Evolutionary conservation across 2,329 filamentous ascomycete species (phyloP).

Genomic region (Parafenestella ontariensis): DNA sequence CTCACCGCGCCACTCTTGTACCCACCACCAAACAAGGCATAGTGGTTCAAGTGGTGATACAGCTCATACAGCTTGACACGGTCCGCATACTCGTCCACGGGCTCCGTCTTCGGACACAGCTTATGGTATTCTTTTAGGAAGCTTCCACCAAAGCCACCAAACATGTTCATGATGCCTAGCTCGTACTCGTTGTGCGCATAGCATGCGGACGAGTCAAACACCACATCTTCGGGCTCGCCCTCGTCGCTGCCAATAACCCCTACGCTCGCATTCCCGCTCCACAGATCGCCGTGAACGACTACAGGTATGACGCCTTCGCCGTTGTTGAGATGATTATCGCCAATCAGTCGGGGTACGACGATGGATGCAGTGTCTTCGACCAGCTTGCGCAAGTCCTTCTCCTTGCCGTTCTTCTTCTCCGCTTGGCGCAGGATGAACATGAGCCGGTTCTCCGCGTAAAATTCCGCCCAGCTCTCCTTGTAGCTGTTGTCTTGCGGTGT

Average conservation of each 20-base stretch:
- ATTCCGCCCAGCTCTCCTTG: conserved; percentile 78
- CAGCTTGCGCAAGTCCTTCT: conserved; percentile 66
- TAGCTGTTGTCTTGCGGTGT: conserved; percentile 82
- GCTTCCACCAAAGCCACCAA: conserved; percentile 77
- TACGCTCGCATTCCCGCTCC: conserved; percentile 81
- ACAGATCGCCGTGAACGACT: conserved; percentile 89
- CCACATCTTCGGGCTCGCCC: conserved; percentile 76
- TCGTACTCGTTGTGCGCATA: conserved; percentile 93
- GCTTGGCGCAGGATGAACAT: conserved; percentile 67
- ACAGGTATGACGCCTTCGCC: conserved; percentile 73
- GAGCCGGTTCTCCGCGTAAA: conserved; percentile 80
- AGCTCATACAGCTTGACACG: conserved; percentile 81
- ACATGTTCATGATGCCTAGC: conserved; percentile 94
- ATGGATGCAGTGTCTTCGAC: conserved; percentile 68
- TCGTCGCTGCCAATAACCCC: conserved; percentile 64
- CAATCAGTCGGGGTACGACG: conserved; percentile 80
- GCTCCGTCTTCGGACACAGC: conserved; percentile 80
- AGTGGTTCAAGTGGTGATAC: conserved; percentile 92
- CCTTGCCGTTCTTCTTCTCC: conserved; percentile 67
- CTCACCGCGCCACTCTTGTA: conserved; percentile 78
- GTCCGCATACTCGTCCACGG: conserved; percentile 83
- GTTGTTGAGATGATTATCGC: conserved; percentile 68
- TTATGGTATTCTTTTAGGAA: conserved; percentile 82
- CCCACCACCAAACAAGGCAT: conserved; percentile 80
- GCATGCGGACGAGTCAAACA: conserved; percentile 81